Evolutionary conservation across 768 basidiomycete genomes (phyloP).

Genomic region (Neoboletus magnificus): DNA sequence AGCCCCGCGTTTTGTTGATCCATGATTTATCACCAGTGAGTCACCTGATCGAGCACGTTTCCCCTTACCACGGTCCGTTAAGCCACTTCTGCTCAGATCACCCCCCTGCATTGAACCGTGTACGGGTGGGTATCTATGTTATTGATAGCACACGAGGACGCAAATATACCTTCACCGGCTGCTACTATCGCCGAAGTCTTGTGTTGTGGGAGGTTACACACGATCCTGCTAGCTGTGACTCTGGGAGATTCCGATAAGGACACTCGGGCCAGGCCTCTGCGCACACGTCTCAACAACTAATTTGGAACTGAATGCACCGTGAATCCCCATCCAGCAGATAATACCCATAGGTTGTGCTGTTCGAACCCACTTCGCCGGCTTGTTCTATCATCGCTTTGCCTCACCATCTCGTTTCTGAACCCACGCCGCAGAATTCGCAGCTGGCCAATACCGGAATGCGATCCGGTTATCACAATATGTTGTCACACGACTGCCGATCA

Average conservation of each 20-base stretch:
- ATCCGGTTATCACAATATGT: background rate
- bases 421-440: background rate
- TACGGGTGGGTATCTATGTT: background rate
- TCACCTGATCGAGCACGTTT: background rate
- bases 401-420: background rate
- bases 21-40: background rate
- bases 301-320: background rate
- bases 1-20: background rate
- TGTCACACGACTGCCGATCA: background rate
- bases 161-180: background rate
- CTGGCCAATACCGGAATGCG: background rate
- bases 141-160: background rate
- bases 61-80: background rate
- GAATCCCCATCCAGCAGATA: background rate
- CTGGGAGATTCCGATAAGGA: background rate
- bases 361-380: background rate
- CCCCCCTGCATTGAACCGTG: background rate
- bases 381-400: background rate
- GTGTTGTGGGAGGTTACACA: constrained; percentile 3
- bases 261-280: background rate
- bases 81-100: background rate
- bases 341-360: background rate
- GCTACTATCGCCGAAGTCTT: background rate
- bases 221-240: background rate
- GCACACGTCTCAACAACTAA: background rate